Evolutionary conservation across 805 yeast species (phyloP).

Genomic region (Cyberlindnera sargentensis): DNA sequence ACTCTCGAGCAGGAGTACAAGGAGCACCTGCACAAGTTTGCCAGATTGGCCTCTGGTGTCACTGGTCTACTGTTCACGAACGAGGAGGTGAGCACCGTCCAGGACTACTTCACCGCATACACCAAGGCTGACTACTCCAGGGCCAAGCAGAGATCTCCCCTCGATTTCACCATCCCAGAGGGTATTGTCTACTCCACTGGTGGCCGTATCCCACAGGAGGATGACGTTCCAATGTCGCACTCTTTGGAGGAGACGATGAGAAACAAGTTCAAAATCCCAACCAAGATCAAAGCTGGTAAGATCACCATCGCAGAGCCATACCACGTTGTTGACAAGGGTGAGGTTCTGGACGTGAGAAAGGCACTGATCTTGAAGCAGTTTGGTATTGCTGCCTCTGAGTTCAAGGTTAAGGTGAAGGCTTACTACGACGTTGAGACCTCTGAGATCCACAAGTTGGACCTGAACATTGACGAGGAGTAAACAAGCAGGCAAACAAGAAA

Average conservation of each 20-base stretch:
- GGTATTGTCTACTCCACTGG: constrained; percentile 94
- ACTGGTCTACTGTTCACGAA: constrained; percentile 86
- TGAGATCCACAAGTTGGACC: constrained; percentile 25
- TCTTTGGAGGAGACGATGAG: constrained; percentile 91
- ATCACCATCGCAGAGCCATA: constrained; percentile 69
- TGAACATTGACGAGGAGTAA: constrained; percentile 26
- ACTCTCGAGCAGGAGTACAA: constrained; percentile 84
- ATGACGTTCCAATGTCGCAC: constrained; percentile 95
- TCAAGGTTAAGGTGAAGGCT: constrained; percentile 74
- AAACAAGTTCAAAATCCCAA: constrained; percentile 84
- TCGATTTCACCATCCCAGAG: constrained; percentile 78
- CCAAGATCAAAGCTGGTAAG: constrained; percentile 85
- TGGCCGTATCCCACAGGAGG: constrained; percentile 83
- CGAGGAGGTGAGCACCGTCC: constrained; percentile 84
- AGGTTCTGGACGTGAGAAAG: constrained; percentile 79
- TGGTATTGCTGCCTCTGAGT: constrained; percentile 91
- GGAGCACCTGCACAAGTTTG: constrained; percentile 69
- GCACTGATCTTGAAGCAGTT: constrained; percentile 89
- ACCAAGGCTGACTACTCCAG: constrained; percentile 79
- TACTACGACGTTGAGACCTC: constrained; percentile 61
- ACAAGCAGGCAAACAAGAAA: not conserved
- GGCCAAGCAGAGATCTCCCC: constrained; percentile 79
- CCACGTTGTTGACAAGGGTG: constrained; percentile 74
- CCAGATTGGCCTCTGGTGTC: constrained; percentile 63
- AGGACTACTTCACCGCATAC: constrained; percentile 76